These are phyloP conservation scores for Sporobolomyces roseus DNA, from an alignment of 768 basidiomycete species.

Conservation along the genomic window DNA sequence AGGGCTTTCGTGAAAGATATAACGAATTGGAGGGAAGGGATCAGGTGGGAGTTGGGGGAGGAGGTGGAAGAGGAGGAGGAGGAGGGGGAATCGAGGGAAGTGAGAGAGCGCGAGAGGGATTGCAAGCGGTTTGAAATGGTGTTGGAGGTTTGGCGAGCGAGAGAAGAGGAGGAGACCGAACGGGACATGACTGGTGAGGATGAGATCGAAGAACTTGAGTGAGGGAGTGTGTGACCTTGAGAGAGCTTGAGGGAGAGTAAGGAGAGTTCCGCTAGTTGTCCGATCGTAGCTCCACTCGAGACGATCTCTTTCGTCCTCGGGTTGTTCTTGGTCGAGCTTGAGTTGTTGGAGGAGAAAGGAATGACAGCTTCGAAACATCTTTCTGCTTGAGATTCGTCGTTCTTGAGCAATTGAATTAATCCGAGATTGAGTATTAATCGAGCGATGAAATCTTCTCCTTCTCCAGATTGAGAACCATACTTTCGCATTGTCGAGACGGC, in stretches of 20 bases:
- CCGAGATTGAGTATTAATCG: not conserved
- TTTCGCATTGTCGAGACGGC: not conserved
- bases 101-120: too few relatives aligned
- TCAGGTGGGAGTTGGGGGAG: not conserved
- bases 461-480: not conserved
- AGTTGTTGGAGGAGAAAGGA: not conserved
- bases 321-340: not conserved
- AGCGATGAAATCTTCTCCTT: not conserved
- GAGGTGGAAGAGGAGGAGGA: not conserved
- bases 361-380: slow-evolving; percentile 18
- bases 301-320: not conserved
- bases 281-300: not conserved
- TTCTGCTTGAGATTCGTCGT: slow-evolving; percentile 2
- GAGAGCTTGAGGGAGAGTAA: slow-evolving; percentile 4
- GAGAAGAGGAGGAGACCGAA: not conserved
- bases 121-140: not conserved
- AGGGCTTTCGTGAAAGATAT: not conserved
- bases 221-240: not conserved
- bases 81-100: not conserved
- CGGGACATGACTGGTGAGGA: slow-evolving; percentile 3
- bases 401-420: not conserved
- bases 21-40: not conserved
- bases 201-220: not conserved
- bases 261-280: not conserved
- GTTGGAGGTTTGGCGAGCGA: not conserved